Evolutionary conservation across 2,329 filamentous ascomycete genomes (phyloP), one percentile per base, ranked within the genome.

Genomic region (Talaromyces piceae): DNA sequence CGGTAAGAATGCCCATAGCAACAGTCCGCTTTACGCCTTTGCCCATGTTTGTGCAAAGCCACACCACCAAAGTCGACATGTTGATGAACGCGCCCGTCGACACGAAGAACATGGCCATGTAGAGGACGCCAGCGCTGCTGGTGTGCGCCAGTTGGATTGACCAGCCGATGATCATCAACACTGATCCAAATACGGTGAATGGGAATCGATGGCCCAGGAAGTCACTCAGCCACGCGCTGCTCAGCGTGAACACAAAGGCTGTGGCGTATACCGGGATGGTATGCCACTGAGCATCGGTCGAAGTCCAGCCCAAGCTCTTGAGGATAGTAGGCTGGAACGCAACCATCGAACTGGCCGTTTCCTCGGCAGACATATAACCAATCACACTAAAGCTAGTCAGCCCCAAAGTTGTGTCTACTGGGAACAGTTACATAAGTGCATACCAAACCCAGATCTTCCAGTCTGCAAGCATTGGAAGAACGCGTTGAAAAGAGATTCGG

Each of bases 11-110:
- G 1, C 65, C 72, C 58, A 68, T 70, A 3, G 67, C 70, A 5
- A 74, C 63, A 5, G 67, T 69, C 20, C 72, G 67, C 50, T 69
- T 67, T 33, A 67, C 65, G 49, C 64, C 64, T n/a, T 69, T 70
- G 8, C 67, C 61, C 3, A 74, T 58, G 48, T 75, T 75, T 39
- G 68, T 67, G 26, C 66, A 70, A 13, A 68, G 54, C 60, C 63
- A 67, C 4, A 66, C 66, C 9, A 70, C 66, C 11, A 52, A 27
- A 16, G 66, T 63, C 1, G 67, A 65, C 63, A 66, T 62, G 45
- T 59, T 59, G 30, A 66, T 59, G 45, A 57, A 62, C 1, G 58
- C 58, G 2, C 62, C 62, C 5, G 53, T 46, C 39, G 60, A 55
- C 13, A 64, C 55, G n/a, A 62, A 61, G 43, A 63, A 63, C 47